A percentile compares a stretch with the other conserved stretches of the same genome.
These are phyloP conservation scores for Leptodontidium sp. DNA, from an alignment of 2,329 filamentous ascomycete genomes.

Conservation along the genomic window DNA sequence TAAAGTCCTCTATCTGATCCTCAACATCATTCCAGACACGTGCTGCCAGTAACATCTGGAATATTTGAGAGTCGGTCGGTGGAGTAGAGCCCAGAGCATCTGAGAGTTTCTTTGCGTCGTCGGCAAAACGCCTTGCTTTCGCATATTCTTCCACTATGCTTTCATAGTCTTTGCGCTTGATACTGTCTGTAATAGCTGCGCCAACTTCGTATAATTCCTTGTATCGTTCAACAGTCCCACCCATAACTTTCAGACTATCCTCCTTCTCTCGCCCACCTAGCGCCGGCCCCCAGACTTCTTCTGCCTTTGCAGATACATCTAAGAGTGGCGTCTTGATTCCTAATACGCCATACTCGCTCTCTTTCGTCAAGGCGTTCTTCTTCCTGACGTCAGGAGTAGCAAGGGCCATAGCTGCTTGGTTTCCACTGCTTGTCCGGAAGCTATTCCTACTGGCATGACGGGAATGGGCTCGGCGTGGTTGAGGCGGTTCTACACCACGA, in stretches of 20 bases:
- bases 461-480: conserved; percentile 49
- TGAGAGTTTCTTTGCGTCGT: conserved; percentile 77
- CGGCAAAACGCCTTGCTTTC: conserved; percentile 81
- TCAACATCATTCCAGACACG: conserved; percentile 97
- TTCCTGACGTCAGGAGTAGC: conserved; percentile 64
- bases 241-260: conserved; percentile 80
- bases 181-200: conserved; percentile 78
- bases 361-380: conserved; percentile 91
- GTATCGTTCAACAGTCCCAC: conserved; percentile 79
- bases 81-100: conserved; percentile 61
- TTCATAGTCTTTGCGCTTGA: conserved; percentile 92
- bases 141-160: conserved; percentile 86
- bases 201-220: conserved; percentile 85
- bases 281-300: conserved; percentile 97
- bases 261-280: conserved; percentile 91
- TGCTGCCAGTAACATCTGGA: conserved; percentile 86
- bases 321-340: conserved; percentile 89
- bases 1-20: conserved; percentile 85
- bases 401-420: conserved; percentile 42
- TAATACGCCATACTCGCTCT: conserved; percentile 88
- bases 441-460: conserved; percentile 49
- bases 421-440: conserved; percentile 51
- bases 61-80: conserved; percentile 80
- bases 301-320: conserved; percentile 91
- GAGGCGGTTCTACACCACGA: conserved; percentile 63